Conservation (phyloP, 805 yeast species). For the Nakazawaea pomicola region DNA sequence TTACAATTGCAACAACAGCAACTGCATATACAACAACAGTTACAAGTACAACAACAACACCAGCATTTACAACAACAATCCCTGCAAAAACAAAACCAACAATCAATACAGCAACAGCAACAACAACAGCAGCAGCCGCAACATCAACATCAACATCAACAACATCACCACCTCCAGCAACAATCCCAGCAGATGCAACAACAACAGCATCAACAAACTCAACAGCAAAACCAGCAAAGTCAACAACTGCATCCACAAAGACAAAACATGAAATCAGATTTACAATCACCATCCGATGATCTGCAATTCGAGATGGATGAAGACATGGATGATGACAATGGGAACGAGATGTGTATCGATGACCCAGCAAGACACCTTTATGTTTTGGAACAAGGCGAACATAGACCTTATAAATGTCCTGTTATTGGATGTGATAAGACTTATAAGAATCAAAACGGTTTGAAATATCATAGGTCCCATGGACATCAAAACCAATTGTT, state of each 20-base stretch:
- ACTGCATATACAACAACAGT: constrained; percentile 11
- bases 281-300: constrained; percentile 7
- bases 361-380: constrained; percentile 95
- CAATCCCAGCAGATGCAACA: constrained; percentile 19
- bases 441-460: constrained; percentile 95
- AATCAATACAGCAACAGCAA: constrained; percentile 18
- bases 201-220: constrained; percentile 18
- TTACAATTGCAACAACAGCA: constrained; percentile 17
- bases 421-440: constrained; percentile 98
- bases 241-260: constrained; percentile 12
- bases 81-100: constrained; percentile 16
- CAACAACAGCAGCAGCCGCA: constrained; percentile 10
- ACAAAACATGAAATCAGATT: constrained; percentile 10
- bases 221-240: constrained; percentile 13
- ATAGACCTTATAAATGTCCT: constrained; percentile 95
- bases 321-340: constrained; percentile 35
- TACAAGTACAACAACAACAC: constrained; percentile 15
- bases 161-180: constrained; percentile 20
- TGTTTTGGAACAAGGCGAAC: constrained; percentile 87
- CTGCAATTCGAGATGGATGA: constrained; percentile 32
- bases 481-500: constrained; percentile 96
- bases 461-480: constrained; percentile 91
- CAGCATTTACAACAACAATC: constrained; percentile 21
- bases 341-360: constrained; percentile 75
- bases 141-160: constrained; percentile 11